Evolutionary conservation across 2,329 filamentous ascomycete genomes (phyloP), one percentile per base, ranked within the genome.

Genomic region (Cladophialophora psammophila): DNA sequence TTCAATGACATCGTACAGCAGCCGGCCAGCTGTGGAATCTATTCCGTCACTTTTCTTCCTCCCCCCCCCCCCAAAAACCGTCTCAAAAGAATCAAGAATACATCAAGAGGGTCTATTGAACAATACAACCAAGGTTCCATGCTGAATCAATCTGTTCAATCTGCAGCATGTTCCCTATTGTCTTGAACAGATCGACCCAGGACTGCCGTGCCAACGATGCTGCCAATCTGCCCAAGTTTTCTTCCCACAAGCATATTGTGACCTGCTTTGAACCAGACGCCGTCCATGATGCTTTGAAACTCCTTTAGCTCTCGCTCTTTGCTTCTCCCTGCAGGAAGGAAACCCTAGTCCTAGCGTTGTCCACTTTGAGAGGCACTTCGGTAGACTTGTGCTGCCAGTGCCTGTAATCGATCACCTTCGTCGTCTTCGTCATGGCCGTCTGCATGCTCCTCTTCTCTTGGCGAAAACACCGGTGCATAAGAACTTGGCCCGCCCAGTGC

Each of bases 361-460:
- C 68, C 68, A 18, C 66, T 70, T 55, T 73, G 72, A n/a, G 69
- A 72, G 9, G 72, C 72, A 32, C 65, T 67, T 15, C 72, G 68
- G 60, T 73, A 74, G 26, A 73, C 70, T 40, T 70, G 69, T 34
- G 65, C 54, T n/a, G 72, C 72, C 31, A 73, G 62, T 26, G 69
- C 71, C 53, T 72, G 68, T 40, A 74, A 61, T 58, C 72, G 63
- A 64, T 87, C 85, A 35, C 75, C 77, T 64, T 79, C 77, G 54
- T 75, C 77, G 13, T 76, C 77, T 10, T 81, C 80, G 20, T 83
- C 82, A n/a, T 81, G 82, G 0, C 68, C 66, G 7, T 66, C 55
- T 12, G 7, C 12, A 12, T 42, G 35, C 12, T 52, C 59, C 18
- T 42, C 59, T 20, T 53, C 63, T 15, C 56, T 20, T 40, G 63